Conservation (phyloP, 2,329 filamentous ascomycete species). For the Epichloe hybrida region DNA sequence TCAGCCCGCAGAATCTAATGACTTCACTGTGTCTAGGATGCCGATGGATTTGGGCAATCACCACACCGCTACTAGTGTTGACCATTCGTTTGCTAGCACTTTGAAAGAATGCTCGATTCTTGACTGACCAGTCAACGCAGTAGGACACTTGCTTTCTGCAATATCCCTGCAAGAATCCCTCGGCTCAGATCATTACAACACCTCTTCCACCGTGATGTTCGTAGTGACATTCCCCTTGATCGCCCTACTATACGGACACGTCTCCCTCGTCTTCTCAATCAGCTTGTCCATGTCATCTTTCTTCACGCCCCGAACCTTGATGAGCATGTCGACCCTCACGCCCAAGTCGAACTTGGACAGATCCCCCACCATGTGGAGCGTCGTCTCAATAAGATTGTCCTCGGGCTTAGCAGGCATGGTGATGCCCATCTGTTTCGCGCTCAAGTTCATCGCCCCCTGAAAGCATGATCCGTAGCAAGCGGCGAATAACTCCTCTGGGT, state of each 20-base stretch:
- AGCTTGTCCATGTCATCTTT: conserved; percentile 14
- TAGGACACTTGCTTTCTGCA: no score
- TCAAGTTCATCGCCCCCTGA: conserved; percentile 31
- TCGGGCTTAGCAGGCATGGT: conserved; percentile 23
- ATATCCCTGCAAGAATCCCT: no score
- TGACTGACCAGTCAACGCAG: no score
- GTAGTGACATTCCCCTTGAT: conserved; percentile 14
- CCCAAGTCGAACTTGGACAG: conserved; percentile 31
- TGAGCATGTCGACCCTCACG: conserved; percentile 28
- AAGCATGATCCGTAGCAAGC: conserved; percentile 34
- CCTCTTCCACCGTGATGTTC: conserved; percentile 11
- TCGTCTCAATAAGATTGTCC: conserved; percentile 26
- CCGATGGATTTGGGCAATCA: no score
- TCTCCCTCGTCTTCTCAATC: conserved; percentile 14
- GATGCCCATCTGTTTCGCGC: conserved; percentile 24
- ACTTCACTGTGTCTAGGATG: no score
- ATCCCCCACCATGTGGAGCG: conserved; percentile 28
- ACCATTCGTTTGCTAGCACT: no score
- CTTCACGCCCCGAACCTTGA: conserved; percentile 19
- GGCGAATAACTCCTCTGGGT: conserved; percentile 33
- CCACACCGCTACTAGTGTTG: no score
- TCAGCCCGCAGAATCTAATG: no score
- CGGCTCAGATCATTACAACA: background rate
- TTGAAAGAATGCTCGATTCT: no score
- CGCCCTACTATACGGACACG: conserved; percentile 17